phyloP scores from a whole-genome alignment of 495 filamentous ascomycete genomes.

The Acidomyces sp. region DNA sequence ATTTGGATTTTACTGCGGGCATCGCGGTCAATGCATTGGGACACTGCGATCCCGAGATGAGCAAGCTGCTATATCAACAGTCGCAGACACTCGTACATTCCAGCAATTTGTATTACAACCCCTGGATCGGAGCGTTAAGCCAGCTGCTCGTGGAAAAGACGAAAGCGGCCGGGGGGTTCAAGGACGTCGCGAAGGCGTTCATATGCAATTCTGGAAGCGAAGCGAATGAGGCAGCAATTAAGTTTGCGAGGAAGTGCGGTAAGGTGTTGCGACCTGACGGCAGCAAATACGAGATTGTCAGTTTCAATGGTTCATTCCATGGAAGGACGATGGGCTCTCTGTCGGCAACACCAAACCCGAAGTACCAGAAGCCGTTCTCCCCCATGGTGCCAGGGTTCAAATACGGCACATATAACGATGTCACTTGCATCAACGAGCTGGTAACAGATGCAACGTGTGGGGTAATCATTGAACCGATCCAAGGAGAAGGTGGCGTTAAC shows the following conservation, averaged over 20 bases:
- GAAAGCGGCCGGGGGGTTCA: constrained; percentile 60
- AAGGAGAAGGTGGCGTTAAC: constrained; percentile 90
- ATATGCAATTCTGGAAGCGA: constrained; percentile 90
- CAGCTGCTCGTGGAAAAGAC: constrained; percentile 74
- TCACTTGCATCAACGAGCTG: constrained; percentile 50
- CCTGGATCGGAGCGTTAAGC: constrained; percentile 79
- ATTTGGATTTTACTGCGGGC: constrained; percentile 87
- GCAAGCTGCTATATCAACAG: constrained; percentile 62
- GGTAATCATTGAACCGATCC: constrained; percentile 95
- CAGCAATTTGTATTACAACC: constrained; percentile 93
- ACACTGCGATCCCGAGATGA: constrained; percentile 64
- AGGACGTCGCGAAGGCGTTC: constrained; percentile 68
- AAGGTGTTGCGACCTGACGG: constrained; percentile 57
- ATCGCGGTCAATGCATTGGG: constrained; percentile 92
- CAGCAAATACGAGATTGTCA: constrained; percentile 69
- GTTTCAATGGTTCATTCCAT: constrained; percentile 85
- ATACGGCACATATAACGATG: constrained; percentile 76
- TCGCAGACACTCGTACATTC: constrained; percentile 70
- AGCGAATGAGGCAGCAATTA: constrained; percentile 95
- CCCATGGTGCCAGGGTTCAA: constrained; percentile 91
- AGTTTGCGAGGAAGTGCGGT: constrained; percentile 87
- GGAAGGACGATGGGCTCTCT: constrained; percentile 88
- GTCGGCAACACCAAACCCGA: constrained; percentile 93
- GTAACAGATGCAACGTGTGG: constrained; percentile 79
- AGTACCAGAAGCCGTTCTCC: constrained; percentile 88